These are phyloP conservation scores for Citrus sp. DNA, from an alignment of 345 rosid genomes.

Conservation along the genomic window DNA sequence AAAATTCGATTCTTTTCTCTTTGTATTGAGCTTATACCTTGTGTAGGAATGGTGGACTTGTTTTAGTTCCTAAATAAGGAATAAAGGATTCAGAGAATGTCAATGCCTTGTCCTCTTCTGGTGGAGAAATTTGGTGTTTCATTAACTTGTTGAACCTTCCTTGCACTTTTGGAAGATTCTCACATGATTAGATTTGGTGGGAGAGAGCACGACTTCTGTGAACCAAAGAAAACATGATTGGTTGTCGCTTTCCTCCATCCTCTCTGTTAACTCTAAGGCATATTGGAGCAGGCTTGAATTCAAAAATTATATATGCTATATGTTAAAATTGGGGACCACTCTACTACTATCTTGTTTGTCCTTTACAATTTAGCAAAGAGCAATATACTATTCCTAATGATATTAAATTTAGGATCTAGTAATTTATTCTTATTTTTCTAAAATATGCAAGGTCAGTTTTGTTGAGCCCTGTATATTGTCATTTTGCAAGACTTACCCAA, in stretches of 20 bases:
- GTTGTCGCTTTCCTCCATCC: conserved; percentile 16
- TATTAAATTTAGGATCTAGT: conserved; percentile 5
- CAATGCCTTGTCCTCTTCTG: conserved; percentile 21
- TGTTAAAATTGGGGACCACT: conserved; percentile 29
- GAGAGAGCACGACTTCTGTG: neutral
- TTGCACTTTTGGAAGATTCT: conserved; percentile 24
- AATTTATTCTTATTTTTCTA: conserved; percentile 11
- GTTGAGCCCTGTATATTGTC: conserved; percentile 6
- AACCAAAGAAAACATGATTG: conserved; percentile 4
- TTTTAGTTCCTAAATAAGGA: conserved; percentile 3
- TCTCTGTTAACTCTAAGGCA: conserved; percentile 13
- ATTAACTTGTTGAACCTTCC: conserved; percentile 11
- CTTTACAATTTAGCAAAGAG: conserved; percentile 10
- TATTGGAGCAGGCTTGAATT: conserved; percentile 5
- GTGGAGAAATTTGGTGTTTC: conserved; percentile 8
- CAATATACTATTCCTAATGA: conserved; percentile 7
- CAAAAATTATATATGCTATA: conserved; percentile 4
- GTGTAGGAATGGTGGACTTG: conserved; percentile 15
- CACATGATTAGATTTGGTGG: conserved; percentile 14
- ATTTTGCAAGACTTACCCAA: conserved; percentile 2
- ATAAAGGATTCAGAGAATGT: conserved; percentile 3
- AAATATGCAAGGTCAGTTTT: conserved; percentile 6
- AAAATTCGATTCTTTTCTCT: conserved; percentile 13
- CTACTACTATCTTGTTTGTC: conserved; percentile 18
- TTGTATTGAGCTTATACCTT: conserved; percentile 12